Base-by-base conservation (phyloP, 805 yeast species). In the Candida odintsovae region DNA sequence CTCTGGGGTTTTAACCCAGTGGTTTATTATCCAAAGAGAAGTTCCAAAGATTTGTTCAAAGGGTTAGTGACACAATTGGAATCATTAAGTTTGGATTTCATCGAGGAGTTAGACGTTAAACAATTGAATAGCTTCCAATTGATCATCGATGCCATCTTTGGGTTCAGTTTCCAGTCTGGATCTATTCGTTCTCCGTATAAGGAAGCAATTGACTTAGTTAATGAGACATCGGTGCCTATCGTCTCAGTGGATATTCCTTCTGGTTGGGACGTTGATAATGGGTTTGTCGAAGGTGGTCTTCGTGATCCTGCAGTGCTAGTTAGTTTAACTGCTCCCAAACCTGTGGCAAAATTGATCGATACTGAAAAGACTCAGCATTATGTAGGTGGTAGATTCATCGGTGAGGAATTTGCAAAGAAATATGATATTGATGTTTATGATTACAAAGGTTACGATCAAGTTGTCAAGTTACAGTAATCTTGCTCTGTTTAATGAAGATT, bases 181-280 rank as follows among this genome's bases (percentile, higher is more conserved):
- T 96, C 96, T 0, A 73, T 92, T 42, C 72, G 97, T 46, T 76
- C 76, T 31, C 96, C 97, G 1, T 92, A 86, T 61, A 78, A 76
- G 38, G 55, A 53, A 15, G 76, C 74, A 9, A 68, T 76, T 45
- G 57, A 56, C n/a, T 54, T 69, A 8, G 62, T 86, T 51, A 57
- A 69, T 7, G 47, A 58, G 2, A 43, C 46, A 29, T 70, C 35
- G 13, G 58, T 79, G 3, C 92, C 90, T 1, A 77, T 90, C 2
- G 76, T 87, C 0, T 78, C 95, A 0, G 86, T 94, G 2, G 99
- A 94, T 63, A 79, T 92, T 41, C 99, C 99, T 0, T 86, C 96
- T 2, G 96, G 97, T 0, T 94, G 99, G 99, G 92, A 90, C 59
- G 98, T 94, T 11, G 95, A 94, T 58, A 59, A 74, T 8, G 99